Base-by-base conservation (phyloP, 1,139 yeast genomes). In the Suhomyces guaymorum region DNA sequence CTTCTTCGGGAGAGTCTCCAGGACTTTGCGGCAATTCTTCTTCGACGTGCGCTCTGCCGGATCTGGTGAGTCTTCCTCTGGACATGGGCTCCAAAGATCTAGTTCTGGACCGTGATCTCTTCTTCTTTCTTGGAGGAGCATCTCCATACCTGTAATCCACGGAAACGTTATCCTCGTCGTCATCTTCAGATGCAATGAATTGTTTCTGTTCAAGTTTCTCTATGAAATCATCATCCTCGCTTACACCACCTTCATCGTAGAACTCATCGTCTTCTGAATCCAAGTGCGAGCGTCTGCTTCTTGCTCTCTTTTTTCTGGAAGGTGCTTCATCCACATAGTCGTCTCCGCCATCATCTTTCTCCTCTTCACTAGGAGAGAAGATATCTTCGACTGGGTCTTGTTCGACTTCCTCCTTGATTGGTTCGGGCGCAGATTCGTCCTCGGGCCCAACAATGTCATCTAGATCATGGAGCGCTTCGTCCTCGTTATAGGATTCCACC, bases 181-280 rank as follows among this genome's bases (percentile, higher is more conserved):
- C 76, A 32, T 61, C 68, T 26, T 63, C 77, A 0, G 67, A 46
- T 13, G 70, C 73, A 25, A 70, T 49, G 40, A 70, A 70, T 27
- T 55, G 51, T 36, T 52, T 56, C 34, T 66, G 66, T 31, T 57
- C 50, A 30, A 63, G 53, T 37, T 51, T 49, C 37, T 60, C 57
- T 14, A 62, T 33, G 35, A 53, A 61, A 7, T 63, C 69, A 17
- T 49, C 54, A n/a, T 46, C 42, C 5, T 44, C 51, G 10, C 43
- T 41, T 12, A 37, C 36, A 15, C 27, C 39, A 0, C 40, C 54
- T 10, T 43, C 49, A 8, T 44, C 48, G 12, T 43, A 42, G 11
- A 37, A 44, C 9, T 47, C 55, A 24, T 47, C 53, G 18, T 46
- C 46, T 3, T 45, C 47, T 1, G 39, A 34, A 7, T 32, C 44